A percentile compares a stretch with the other conserved stretches of the same genome.
Conservation (phyloP, 1,139 yeast species). For the Scheffersomyces parashehatae region DNA sequence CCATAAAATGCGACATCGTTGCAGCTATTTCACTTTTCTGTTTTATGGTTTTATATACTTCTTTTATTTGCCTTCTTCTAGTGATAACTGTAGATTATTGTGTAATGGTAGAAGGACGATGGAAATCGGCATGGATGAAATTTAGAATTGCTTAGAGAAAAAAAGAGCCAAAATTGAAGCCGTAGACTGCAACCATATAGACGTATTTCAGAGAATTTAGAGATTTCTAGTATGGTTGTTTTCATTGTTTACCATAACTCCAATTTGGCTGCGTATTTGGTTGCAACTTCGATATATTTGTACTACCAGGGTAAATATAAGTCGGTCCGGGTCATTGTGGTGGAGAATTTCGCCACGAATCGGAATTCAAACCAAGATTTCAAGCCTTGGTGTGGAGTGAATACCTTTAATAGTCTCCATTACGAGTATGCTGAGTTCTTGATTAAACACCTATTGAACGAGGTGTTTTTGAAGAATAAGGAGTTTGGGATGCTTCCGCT, state of each 20-base stretch:
- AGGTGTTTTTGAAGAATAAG: conserved; percentile 3
- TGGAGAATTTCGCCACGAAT: conserved; percentile 5
- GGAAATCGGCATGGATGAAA: too few relatives aligned
- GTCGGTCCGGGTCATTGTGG: conserved; percentile 11
- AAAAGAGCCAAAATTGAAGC: too few relatives aligned
- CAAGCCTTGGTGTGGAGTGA: conserved; percentile 28
- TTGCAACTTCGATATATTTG: conserved; percentile 15
- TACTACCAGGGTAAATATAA: conserved; percentile 9
- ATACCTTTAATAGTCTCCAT: conserved; percentile 14
- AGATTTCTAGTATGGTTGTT: conserved; percentile 8
- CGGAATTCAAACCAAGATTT: conserved; percentile 6
- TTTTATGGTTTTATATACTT: too few relatives aligned
- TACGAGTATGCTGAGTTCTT: conserved; percentile 8
- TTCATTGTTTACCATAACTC: conserved; percentile 16
- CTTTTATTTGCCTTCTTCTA: too few relatives aligned
- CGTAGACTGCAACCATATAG: too few relatives aligned
- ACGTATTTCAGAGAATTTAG: too few relatives aligned
- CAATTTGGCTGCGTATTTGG: conserved; percentile 14
- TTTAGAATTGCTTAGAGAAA: too few relatives aligned
- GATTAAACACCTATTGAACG: conserved; percentile 5
- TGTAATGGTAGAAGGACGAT: too few relatives aligned
- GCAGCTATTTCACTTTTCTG: too few relatives aligned
- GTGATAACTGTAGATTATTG: too few relatives aligned
- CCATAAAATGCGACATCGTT: too few relatives aligned
- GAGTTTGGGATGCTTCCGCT: conserved; percentile 4